Conservation (phyloP, 306 rosid genomes). For the Ammopiptanthus mongolicus region DNA sequence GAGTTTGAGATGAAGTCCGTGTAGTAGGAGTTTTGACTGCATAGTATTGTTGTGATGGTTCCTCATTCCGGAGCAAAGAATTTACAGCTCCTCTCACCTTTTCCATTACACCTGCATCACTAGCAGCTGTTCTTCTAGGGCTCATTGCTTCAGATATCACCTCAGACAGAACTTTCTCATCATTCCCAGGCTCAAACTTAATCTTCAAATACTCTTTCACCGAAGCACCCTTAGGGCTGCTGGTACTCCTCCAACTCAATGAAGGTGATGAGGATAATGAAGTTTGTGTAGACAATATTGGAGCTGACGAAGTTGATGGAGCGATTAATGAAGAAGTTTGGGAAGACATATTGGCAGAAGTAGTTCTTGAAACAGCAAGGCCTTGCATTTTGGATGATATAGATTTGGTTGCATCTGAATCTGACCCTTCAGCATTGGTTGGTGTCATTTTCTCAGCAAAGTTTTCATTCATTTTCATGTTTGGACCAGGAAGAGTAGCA, state of each 20-base stretch:
- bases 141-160: slow-evolving; percentile 42
- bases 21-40: slow-evolving; percentile 24
- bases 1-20: slow-evolving; percentile 28
- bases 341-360: neutral
- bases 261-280: slow-evolving; percentile 1
- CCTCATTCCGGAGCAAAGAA: slow-evolving; percentile 57
- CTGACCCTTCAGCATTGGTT: slow-evolving; percentile 26
- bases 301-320: slow-evolving; percentile 8
- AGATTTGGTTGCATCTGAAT: slow-evolving; percentile 34
- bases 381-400: slow-evolving; percentile 44
- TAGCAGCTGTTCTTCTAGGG: slow-evolving; percentile 33
- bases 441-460: slow-evolving; percentile 36
- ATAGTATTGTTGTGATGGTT: slow-evolving; percentile 27
- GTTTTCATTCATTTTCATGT: slow-evolving; percentile 20
- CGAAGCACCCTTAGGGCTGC: slow-evolving; percentile 34
- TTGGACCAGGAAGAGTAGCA: neutral
- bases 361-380: slow-evolving; percentile 21
- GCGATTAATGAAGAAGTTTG: too few species aligned
- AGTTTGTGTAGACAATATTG: neutral
- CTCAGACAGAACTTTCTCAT: slow-evolving; percentile 56
- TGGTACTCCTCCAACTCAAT: neutral
- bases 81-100: slow-evolving; percentile 68
- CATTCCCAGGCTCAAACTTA: slow-evolving; percentile 55
- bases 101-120: slow-evolving; percentile 50
- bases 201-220: slow-evolving; percentile 51